Conservation (phyloP, 179 eudicot species). For the Heliamphora pulchella region DNA sequence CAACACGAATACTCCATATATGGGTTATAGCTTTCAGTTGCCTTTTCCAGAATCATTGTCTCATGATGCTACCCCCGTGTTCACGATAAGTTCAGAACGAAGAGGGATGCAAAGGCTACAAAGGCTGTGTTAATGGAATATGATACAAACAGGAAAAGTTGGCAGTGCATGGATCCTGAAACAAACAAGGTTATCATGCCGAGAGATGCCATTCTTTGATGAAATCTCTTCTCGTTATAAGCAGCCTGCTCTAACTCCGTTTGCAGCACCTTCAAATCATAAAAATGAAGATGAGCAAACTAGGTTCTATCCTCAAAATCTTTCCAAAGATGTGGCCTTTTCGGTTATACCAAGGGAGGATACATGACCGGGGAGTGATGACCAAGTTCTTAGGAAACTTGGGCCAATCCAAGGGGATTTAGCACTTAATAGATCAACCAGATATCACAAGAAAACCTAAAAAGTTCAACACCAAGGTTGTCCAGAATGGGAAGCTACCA, state of each 20-base stretch:
- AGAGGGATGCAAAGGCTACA: conserved; percentile 4
- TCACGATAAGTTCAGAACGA: neutral
- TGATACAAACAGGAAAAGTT: neutral
- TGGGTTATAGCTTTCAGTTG: neutral
- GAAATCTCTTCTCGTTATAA: neutral
- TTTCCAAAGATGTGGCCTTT: neutral
- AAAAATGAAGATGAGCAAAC: neutral
- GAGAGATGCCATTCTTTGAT: neutral
- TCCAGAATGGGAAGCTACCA: neutral
- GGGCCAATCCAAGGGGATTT: neutral
- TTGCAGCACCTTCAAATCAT: neutral
- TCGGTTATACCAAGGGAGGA: neutral
- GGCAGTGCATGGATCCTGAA: neutral
- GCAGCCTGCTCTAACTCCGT: neutral
- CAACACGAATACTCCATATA: neutral
- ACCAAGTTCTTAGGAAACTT: neutral
- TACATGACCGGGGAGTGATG: neutral
- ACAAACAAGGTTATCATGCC: neutral
- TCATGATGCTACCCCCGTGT: neutral
- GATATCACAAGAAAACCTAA: neutral
- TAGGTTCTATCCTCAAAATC: too few species aligned
- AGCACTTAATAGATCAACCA: neutral
- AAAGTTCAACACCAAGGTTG: neutral
- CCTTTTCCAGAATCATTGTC: neutral
- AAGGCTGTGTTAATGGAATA: neutral